Evolutionary conservation across 305 asterid genomes (phyloP), one percentile per base, ranked within the genome.

Genomic region (Solanum aculeatissimum): DNA sequence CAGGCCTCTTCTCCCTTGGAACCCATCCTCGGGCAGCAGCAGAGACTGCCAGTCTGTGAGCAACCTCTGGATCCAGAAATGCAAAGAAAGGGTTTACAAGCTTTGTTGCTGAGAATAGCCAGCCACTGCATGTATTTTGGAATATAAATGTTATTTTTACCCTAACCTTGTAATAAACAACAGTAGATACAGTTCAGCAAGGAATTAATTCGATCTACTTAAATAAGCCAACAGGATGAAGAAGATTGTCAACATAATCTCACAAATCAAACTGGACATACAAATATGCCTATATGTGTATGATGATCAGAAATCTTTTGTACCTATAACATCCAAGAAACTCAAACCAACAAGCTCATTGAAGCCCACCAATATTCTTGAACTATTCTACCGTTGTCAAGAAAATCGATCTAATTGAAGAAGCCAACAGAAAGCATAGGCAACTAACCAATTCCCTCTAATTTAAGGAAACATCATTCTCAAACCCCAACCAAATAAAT

Each of bases 11-110:
- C 88, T 97, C 99, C 86, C 87, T 88, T 43, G 99, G 99, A 79
- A 97, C 97, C 99, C 99, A 97, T 60, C 99, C 99, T 71, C 97
- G 98, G 89, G 98, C 94, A 29, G 98, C 99, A 82, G 99, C 99
- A 77, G 97, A 87, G 81, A 97, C 98, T 86, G 97, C 98, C 70
- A 97, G 82, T 65, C 92, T 92, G 90, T 95, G 99, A 85, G 99
- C 99, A 42, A 91, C 92, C 91, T 97, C 99, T 25, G 99, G 93
- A 84, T 97, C 99, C 89, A 97, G 90, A 88, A 89, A 89, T 32
- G 98, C 97, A 82, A 97, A 97, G 86, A 97, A 90, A 54, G 99
- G 99, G 87, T 97, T 95, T 88, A 95, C 98, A 80, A 95, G 90
- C 88, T 94, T 94, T 78, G 98, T 97, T 70, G 98, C 99, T 40